phyloP scores from a whole-genome alignment of 1,284 basidiomycete species.

The Puccinia polysora region DNA sequence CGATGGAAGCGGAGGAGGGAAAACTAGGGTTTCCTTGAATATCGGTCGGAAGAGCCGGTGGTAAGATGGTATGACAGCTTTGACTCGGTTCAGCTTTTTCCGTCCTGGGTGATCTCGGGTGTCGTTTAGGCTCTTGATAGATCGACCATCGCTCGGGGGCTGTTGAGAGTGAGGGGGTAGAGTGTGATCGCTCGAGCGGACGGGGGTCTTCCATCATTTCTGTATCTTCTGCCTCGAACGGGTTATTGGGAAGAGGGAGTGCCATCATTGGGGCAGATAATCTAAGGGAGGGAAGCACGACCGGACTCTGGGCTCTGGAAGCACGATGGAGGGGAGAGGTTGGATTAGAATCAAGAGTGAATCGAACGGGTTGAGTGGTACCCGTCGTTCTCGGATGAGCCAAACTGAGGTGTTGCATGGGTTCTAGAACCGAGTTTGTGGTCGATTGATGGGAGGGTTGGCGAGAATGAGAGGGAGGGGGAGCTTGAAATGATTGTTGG shows the following conservation, averaged over 20 bases:
- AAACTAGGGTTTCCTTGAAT: slow-evolving; percentile 13
- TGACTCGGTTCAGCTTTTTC: no score
- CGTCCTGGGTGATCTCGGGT: not conserved
- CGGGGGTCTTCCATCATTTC: slow-evolving; percentile 4
- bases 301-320: slow-evolving; percentile 23
- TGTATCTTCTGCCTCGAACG: not conserved
- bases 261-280: slow-evolving; percentile 8
- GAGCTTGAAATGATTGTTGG: not conserved
- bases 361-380: not conserved
- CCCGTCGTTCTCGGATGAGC: slow-evolving; percentile 52
- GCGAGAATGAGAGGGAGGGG: slow-evolving; percentile 2
- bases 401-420: slow-evolving; percentile 67
- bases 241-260: not conserved
- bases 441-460: slow-evolving; percentile 45
- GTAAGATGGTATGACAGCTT: not conserved
- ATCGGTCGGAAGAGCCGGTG: not conserved
- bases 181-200: slow-evolving; percentile 15
- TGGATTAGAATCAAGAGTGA: not conserved
- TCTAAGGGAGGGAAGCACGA: slow-evolving; percentile 20
- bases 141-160: slow-evolving; percentile 19
- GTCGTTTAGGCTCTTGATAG: not conserved
- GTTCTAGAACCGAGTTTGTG: slow-evolving; percentile 78
- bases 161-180: slow-evolving; percentile 23
- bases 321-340: not conserved
- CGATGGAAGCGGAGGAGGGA: slow-evolving; percentile 4